Evolutionary conservation across 1,284 basidiomycete species (phyloP), one percentile per base, ranked within the genome.

Genomic region (Rhodotorula sp.): DNA sequence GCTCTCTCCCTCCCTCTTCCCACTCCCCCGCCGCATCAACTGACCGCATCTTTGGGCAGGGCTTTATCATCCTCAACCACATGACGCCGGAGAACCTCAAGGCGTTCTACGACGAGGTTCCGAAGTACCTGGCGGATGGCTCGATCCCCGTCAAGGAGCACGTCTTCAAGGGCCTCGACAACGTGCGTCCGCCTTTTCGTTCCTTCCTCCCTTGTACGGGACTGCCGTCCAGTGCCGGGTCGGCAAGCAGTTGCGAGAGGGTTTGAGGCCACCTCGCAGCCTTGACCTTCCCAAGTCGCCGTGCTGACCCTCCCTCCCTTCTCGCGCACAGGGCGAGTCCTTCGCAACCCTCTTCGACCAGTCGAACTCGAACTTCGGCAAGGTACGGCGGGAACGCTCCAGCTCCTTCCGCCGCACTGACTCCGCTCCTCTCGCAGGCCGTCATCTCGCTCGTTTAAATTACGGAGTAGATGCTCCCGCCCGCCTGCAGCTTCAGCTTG

Each of bases 61-160:
- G 53, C 5, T 66, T 74, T 56, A 71, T 76, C 64, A 63, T 72
- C 34, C 39, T 71, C 22, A 61, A 70, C 66, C 57, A 51, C 53
- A 67, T 37, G 68, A 68, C 53, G 13, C 53, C 51, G 13, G 62
- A 63, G 39, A 29, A 55, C 22, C 57, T 66, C 25, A 56, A 39
- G 21, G 56, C 36, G 39, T 73, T 72, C 61, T 72, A 71, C 65
- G 59, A 54, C 13, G 84, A 85, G 58, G 80, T 91, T 32, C 84
- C 86, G 0, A 80, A 82, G 36, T 83, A 85, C 71, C 80, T 89
- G 57, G 84, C 84, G 6, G 83, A 83, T 67, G 92, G 92, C 25
- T 50, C 65, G 62, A 86, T 88, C 64, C 83, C 95, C 73, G 86
- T 72, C 15, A 67, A 69, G 63, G 75, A 78, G 61, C 68, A 74